A percentile compares a stretch with the other conserved stretches of the same genome.
Conservation (phyloP, 768 basidiomycete species). For the Pleurotus tuoliensis region DNA sequence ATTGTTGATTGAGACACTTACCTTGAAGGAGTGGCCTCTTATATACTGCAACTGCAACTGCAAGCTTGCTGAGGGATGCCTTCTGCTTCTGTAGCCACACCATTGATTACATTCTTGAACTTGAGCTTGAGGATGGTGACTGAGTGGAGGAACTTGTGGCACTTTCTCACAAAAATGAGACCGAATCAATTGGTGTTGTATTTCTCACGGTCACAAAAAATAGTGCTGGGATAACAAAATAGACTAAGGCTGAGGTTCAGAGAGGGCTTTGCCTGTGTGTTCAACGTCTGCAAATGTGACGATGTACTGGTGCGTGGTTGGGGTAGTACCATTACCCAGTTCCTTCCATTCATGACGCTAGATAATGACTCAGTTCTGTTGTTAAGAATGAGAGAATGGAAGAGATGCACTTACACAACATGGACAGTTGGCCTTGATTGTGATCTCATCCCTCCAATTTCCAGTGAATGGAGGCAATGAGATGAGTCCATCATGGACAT, state of each 20-base stretch:
- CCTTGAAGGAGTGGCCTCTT: neutral
- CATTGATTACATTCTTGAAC: no score
- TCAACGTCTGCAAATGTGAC: neutral
- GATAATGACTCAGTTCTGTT: neutral
- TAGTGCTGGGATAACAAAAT: no score
- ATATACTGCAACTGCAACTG: no score
- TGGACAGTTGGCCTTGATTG: neutral
- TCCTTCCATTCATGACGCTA: neutral
- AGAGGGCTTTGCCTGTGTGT: neutral
- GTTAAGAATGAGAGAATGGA: neutral
- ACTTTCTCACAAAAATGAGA: no score
- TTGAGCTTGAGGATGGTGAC: no score
- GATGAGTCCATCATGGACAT: no score
- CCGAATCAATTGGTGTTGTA: no score
- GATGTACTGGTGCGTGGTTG: neutral
- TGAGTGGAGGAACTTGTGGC: no score
- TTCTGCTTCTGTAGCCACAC: no score
- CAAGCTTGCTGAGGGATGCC: no score
- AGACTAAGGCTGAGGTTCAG: neutral
- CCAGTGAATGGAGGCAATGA: neutral
- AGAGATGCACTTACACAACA: neutral
- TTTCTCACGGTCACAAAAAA: no score
- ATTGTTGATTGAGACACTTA: neutral
- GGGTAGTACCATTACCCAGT: neutral
- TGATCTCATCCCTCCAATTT: neutral